Base-by-base conservation (phyloP, 352 stramenopile species). In the Pythium guiyangense region DNA sequence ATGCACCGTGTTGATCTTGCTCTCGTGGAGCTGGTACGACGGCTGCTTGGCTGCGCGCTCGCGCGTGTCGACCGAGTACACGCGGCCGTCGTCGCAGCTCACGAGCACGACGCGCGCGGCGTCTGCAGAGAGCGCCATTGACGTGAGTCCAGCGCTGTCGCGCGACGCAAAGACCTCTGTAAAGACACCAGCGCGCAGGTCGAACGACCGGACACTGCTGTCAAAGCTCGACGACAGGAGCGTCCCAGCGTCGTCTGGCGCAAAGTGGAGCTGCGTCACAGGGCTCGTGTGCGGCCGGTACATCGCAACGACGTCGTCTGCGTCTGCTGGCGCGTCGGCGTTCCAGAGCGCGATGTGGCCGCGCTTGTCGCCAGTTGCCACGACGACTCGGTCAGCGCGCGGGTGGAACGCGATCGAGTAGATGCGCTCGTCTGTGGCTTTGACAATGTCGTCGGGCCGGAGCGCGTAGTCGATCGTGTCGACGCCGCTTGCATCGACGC, bases 1-100 rank as follows among this genome's bases (percentile, higher is more conserved):
- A 48, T 86, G 71, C n/a, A 95, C 82, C 0, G 85, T 95, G 56
- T 95, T 92, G 51, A 93, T 70, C 68, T 92, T 95, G 60, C 92
- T 93, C 51, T 92, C 85, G 40, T 95, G 85, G 20, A 92, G 56
- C 14, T 62, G 14, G 51, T 78, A 92, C 10, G 31, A 64, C 6
- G 70, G 66, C 17, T 64, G 62, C 45, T 66, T 73, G 26, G 54
- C 54, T 10, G 54, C 61, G 5, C 27, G 14, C n/a, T 69, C 54
- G 14, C 85, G 77, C 29, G 63, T 64, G 52, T 95, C 85, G 37
- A 92, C 59, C 5, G 62, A 56, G 40, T 71, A 77, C 3, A 92
- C 67, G 8, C 63, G 63, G 3, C 85, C 85, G 45, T 92, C 80
- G 34, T 92, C 79, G 26, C 72, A 74, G 48, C 81, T 90, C 20